Conservation (phyloP, 257 asterid genomes). For the Rhazya stricta region DNA sequence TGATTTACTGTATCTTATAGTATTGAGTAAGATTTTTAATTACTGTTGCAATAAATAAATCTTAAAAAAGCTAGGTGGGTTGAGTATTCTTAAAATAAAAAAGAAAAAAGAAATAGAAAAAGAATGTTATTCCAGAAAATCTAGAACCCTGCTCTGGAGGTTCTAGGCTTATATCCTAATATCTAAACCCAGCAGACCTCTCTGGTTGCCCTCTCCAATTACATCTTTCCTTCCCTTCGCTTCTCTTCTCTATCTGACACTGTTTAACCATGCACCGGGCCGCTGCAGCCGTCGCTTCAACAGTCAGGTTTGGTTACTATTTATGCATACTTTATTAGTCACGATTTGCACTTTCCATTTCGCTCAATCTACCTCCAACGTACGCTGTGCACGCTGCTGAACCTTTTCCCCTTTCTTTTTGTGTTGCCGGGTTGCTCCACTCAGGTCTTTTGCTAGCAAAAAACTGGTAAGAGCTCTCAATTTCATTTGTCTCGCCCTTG, state of each 20-base stretch:
- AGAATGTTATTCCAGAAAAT: conserved; percentile 2
- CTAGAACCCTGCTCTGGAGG: conserved; percentile 12
- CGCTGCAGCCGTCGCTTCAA: conserved; percentile 56
- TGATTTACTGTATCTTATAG: too few species aligned
- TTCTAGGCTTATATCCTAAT: conserved; percentile 41
- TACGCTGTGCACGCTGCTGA: not conserved
- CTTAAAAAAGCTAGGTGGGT: too few species aligned
- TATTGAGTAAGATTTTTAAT: too few species aligned
- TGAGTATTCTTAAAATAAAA: not conserved
- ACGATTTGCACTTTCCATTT: not conserved
- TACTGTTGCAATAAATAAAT: too few species aligned
- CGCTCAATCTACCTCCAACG: not conserved
- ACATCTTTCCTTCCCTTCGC: not conserved
- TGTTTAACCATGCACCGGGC: conserved; percentile 48
- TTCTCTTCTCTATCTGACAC: not conserved
- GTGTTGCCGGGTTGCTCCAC: too few species aligned
- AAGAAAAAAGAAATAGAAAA: not conserved
- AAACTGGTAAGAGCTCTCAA: conserved; percentile 38
- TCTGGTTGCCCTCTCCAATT: not conserved
- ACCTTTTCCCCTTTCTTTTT: conserved; percentile 5
- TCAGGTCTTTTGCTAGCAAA: conserved; percentile 59
- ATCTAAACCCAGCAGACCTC: not conserved
- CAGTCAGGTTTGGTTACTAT: conserved; percentile 42
- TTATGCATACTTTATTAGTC: not conserved
- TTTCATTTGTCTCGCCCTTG: not conserved